Percentiles rank a stretch among this genome's conserved stretches.
Evolutionary conservation across 1,284 basidiomycete species (phyloP).

Genomic region (Pulchroboletus neoregius): DNA sequence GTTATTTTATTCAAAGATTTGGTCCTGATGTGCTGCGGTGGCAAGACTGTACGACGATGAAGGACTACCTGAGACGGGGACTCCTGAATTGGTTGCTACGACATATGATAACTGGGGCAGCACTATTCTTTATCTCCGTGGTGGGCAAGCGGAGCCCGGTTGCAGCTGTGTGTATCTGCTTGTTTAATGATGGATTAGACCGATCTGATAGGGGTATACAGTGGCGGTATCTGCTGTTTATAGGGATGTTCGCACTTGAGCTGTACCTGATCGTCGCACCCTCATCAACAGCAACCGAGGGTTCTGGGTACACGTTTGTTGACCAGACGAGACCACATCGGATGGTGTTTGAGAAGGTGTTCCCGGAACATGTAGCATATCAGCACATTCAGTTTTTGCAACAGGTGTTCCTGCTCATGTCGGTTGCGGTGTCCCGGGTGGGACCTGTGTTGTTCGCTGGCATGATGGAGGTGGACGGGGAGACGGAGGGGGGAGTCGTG

Average conservation of each 20-base stretch:
- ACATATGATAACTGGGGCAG: conserved; percentile 61
- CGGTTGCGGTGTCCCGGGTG: conserved; percentile 66
- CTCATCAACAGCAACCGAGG: conserved; percentile 16
- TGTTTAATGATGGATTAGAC: conserved; percentile 11
- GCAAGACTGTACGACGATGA: conserved; percentile 59
- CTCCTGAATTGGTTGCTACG: conserved; percentile 65
- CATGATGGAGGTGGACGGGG: conserved; percentile 14
- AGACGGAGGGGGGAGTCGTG: conserved; percentile 19
- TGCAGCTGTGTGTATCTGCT: conserved; percentile 55
- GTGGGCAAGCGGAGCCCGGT: conserved; percentile 58
- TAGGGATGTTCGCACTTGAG: conserved; percentile 56
- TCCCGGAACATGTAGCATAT: conserved; percentile 63
- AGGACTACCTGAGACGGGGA: conserved; percentile 72
- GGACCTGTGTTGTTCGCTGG: conserved; percentile 57
- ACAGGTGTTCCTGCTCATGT: conserved; percentile 68
- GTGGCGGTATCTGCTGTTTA: conserved; percentile 76
- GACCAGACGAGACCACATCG: conserved; percentile 23
- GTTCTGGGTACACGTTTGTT: conserved; percentile 20
- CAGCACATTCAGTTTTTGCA: conserved; percentile 77
- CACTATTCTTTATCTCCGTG: conserved; percentile 61
- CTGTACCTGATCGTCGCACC: conserved; percentile 58
- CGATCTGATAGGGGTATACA: conserved; percentile 54
- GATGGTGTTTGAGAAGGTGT: conserved; percentile 46
- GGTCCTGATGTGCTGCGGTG: conserved; percentile 70
- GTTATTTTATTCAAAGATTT: conserved; percentile 45